A percentile compares a stretch with the other conserved stretches of the same genome.
Conservation (phyloP, 352 stramenopile genomes). For the Pythium diclinum region DNA sequence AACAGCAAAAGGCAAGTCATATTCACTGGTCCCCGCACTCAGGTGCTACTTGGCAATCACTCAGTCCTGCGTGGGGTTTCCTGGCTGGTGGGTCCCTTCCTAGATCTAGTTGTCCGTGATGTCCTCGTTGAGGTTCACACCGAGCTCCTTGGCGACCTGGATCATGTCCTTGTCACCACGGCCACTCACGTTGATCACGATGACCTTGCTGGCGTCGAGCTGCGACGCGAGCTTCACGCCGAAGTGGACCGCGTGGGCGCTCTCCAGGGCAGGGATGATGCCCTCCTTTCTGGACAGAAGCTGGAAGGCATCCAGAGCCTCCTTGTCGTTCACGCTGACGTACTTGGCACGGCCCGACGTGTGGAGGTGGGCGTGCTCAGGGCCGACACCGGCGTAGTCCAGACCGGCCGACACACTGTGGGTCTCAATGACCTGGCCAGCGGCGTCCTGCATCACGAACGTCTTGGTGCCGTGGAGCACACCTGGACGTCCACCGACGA, state of each 20-base stretch:
- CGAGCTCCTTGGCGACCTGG: slow-evolving; percentile 95
- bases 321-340: slow-evolving; percentile 94
- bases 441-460: slow-evolving; percentile 96
- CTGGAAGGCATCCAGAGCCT: slow-evolving; percentile 97
- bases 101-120: slow-evolving; percentile 67
- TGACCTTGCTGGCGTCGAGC: slow-evolving; percentile 85
- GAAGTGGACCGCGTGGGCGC: slow-evolving; percentile 94
- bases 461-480: slow-evolving; percentile 97
- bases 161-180: slow-evolving; percentile 99
- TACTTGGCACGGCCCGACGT: slow-evolving; percentile 94
- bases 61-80: background rate
- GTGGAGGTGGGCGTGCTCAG: slow-evolving; percentile 97
- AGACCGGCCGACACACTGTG: slow-evolving; percentile 96
- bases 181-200: slow-evolving; percentile 98
- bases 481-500: slow-evolving; percentile 91
- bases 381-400: slow-evolving; percentile 97
- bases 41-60: background rate
- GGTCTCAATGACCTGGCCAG: slow-evolving; percentile 94
- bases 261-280: slow-evolving; percentile 98
- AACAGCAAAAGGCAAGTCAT: slow-evolving; percentile 9
- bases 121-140: slow-evolving; percentile 89
- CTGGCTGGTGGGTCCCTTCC: background rate
- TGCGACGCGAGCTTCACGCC: slow-evolving; percentile 91
- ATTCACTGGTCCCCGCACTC: slow-evolving; percentile 9
- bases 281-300: slow-evolving; percentile 94